Evolutionary conservation across 129 eudicot species (phyloP).

Genomic region (Gnaphalium uliginosum): DNA sequence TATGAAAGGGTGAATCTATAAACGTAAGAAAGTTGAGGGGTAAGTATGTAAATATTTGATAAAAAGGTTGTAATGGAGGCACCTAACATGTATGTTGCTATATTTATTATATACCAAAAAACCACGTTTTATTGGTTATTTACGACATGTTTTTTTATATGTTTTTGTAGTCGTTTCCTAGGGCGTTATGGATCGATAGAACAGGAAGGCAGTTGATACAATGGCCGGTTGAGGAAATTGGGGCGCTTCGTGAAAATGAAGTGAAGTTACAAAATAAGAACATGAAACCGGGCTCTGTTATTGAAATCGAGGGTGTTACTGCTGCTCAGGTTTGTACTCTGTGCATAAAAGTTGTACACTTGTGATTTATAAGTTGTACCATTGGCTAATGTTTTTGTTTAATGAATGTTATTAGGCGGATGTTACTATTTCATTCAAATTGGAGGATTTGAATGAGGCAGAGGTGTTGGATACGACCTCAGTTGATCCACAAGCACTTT

Average conservation of each 20-base stretch:
- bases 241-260: conserved; percentile 36
- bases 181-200: conserved; percentile 37
- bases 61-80: no score
- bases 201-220: conserved; percentile 44
- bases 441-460: conserved; percentile 36
- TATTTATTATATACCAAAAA: background rate
- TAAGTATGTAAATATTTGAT: no score
- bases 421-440: conserved; percentile 47
- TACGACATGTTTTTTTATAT: background rate
- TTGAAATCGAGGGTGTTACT: conserved; percentile 37
- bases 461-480: conserved; percentile 49
- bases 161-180: conserved; percentile 35
- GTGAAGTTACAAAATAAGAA: conserved; percentile 28
- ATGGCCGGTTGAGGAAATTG: conserved; percentile 53
- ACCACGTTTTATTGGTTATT: background rate
- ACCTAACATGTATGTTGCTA: background rate
- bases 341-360: background rate
- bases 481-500: conserved; percentile 47
- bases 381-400: background rate
- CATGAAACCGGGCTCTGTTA: conserved; percentile 23
- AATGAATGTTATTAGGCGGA: conserved; percentile 42
- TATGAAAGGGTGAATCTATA: no score
- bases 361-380: background rate
- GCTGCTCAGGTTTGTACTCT: conserved; percentile 40
- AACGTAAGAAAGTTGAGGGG: no score